Evolutionary conservation across 1,284 basidiomycete species (phyloP).

Genomic region (Leccinum subatratum): DNA sequence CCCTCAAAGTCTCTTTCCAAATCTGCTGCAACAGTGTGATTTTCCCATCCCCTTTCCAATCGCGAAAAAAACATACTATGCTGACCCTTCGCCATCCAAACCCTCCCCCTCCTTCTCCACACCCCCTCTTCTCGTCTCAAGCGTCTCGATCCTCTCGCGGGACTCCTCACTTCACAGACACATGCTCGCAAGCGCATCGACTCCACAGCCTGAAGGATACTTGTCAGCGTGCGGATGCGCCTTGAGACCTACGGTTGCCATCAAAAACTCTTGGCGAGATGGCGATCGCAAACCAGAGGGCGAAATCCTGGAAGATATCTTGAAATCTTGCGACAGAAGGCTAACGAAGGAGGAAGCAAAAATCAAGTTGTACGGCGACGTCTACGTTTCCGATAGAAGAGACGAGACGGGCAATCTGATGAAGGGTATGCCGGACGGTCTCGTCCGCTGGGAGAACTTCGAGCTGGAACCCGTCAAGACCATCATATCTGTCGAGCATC

Average conservation of each 20-base stretch:
- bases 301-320: too few relatives aligned
- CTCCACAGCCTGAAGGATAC: too few relatives aligned
- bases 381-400: background rate
- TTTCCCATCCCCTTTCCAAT: conserved; percentile 46
- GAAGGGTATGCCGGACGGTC: too few relatives aligned
- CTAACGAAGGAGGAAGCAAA: background rate
- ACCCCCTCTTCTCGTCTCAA: conserved; percentile 47
- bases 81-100: conserved; percentile 35
- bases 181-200: conserved; percentile 41
- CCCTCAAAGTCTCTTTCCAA: conserved; percentile 47
- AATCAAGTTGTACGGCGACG: conserved; percentile 5
- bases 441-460: too few relatives aligned
- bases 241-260: too few relatives aligned
- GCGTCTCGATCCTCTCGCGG: conserved; percentile 31
- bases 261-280: too few relatives aligned
- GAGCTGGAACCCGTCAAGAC: too few relatives aligned
- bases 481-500: too few relatives aligned
- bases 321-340: too few relatives aligned
- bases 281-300: too few relatives aligned
- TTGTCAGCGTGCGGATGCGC: too few relatives aligned
- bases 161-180: conserved; percentile 45
- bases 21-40: conserved; percentile 8
- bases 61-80: conserved; percentile 36
- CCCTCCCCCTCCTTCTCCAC: conserved; percentile 47
- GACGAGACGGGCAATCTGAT: background rate